Evolutionary conservation across 2,329 filamentous ascomycete species (phyloP).

Genomic region (Macrophomina tecta): DNA sequence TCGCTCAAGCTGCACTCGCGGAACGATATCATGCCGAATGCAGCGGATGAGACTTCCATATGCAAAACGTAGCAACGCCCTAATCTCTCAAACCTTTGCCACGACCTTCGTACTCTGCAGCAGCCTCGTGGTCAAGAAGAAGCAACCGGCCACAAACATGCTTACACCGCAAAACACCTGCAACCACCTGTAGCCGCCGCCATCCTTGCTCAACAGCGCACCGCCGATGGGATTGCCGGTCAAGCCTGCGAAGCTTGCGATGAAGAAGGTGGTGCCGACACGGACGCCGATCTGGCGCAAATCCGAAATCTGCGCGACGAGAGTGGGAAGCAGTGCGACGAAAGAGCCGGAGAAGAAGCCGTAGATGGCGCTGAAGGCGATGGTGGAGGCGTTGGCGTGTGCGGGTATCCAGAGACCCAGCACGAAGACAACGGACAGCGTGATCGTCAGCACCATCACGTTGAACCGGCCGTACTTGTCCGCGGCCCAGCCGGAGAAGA

Average conservation of each 20-base stretch:
- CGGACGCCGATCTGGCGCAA: slow-evolving; percentile 72
- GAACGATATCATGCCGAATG: too few relatives aligned
- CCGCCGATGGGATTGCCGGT: slow-evolving; percentile 71
- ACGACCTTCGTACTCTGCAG: too few relatives aligned
- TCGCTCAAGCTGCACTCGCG: too few relatives aligned
- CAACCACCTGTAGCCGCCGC: too few relatives aligned
- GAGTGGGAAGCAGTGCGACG: slow-evolving; percentile 65
- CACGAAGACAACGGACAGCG: slow-evolving; percentile 51
- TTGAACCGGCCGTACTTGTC: slow-evolving; percentile 60
- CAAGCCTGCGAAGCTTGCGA: slow-evolving; percentile 66
- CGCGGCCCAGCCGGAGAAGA: slow-evolving; percentile 56
- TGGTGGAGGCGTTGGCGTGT: slow-evolving; percentile 37
- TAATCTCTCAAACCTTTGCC: too few relatives aligned
- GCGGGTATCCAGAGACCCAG: slow-evolving; percentile 60
- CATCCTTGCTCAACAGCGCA: too few relatives aligned
- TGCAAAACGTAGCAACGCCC: too few relatives aligned
- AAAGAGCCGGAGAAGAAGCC: slow-evolving; percentile 71
- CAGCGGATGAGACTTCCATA: too few relatives aligned
- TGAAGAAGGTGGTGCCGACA: slow-evolving; percentile 65
- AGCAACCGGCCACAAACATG: neutral
- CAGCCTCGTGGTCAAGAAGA: neutral
- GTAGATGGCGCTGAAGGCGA: slow-evolving; percentile 43
- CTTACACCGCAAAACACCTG: too few relatives aligned
- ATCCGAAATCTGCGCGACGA: slow-evolving; percentile 72
- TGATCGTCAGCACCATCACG: slow-evolving; percentile 54